A percentile compares a stretch with the other conserved stretches of the same genome.
Evolutionary conservation across 225 moss, liverwort and hornwort genomes (phyloP).

Genomic region (Sphagnum contortum): DNA sequence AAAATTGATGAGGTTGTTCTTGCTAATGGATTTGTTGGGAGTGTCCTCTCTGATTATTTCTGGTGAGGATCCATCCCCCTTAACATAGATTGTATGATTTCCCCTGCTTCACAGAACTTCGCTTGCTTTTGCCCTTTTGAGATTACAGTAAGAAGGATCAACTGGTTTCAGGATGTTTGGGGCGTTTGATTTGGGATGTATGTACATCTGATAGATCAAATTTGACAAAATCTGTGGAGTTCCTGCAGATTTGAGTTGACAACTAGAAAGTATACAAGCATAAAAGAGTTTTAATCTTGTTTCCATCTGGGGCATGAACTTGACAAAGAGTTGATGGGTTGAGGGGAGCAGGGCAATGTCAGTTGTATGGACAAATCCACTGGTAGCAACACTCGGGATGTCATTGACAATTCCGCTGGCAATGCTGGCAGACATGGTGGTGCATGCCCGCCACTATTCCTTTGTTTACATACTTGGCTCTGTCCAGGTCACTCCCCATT

Average conservation of each 20-base stretch:
- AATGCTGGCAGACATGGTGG: constrained; percentile 91
- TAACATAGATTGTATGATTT: neutral
- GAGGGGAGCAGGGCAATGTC: constrained; percentile 65
- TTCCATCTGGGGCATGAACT: too few relatives aligned
- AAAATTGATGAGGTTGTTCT: constrained; percentile 85
- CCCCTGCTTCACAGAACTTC: neutral
- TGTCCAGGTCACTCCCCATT: constrained; percentile 38
- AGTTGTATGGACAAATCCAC: constrained; percentile 95
- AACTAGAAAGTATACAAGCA: neutral
- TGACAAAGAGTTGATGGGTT: too few relatives aligned
- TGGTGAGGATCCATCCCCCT: constrained; percentile 36
- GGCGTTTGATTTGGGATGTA: too few relatives aligned
- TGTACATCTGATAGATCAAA: neutral
- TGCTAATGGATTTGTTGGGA: constrained; percentile 81
- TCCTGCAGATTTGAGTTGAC: neutral
- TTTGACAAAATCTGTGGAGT: neutral
- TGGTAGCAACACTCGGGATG: constrained; percentile 95
- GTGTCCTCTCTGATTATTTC: constrained; percentile 92
- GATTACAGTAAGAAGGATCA: neutral
- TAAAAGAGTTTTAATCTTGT: too few relatives aligned
- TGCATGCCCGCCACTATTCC: constrained; percentile 92
- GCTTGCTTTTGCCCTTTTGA: neutral
- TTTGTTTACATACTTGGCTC: constrained; percentile 91
- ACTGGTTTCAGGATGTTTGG: too few relatives aligned
- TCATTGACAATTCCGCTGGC: constrained; percentile 95